These are phyloP conservation scores for Cladophialophora immunda DNA, from an alignment of 2,329 filamentous ascomycete genomes.

Conservation along the genomic window DNA sequence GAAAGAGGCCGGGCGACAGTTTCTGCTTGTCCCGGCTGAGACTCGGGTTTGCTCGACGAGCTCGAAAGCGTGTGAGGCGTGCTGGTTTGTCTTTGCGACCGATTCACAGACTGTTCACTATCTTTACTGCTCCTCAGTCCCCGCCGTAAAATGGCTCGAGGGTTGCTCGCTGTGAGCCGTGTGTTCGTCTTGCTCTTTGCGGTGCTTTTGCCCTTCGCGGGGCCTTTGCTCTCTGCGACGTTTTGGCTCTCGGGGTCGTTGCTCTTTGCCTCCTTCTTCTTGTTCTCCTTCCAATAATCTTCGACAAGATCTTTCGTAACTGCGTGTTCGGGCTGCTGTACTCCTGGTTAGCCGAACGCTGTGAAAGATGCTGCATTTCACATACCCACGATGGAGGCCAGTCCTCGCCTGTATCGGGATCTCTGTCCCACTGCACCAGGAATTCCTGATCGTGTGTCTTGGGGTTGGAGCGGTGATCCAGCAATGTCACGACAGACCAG, in stretches of 20 bases:
- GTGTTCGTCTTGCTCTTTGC: neutral
- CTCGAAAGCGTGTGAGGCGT: constrained; percentile 18
- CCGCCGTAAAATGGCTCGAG: neutral
- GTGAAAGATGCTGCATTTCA: neutral
- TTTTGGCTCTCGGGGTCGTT: neutral
- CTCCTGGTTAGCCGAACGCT: neutral
- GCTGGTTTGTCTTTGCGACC: constrained; percentile 12
- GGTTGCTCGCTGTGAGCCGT: neutral
- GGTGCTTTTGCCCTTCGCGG: constrained; percentile 22
- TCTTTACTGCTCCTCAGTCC: neutral
- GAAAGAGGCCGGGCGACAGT: neutral
- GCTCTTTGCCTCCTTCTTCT: neutral
- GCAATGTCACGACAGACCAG: constrained; percentile 33
- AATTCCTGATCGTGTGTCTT: constrained; percentile 26
- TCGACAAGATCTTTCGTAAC: neutral
- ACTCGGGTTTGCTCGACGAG: constrained; percentile 28
- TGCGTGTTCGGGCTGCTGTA: neutral
- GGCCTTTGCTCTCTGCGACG: neutral
- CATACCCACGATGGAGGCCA: constrained; percentile 39
- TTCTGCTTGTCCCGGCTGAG: neutral
- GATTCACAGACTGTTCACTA: constrained; percentile 26
- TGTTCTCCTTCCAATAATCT: neutral
- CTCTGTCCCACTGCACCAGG: constrained; percentile 37
- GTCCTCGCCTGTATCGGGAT: constrained; percentile 36
- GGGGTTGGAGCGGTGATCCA: constrained; percentile 49